Evolutionary conservation across 345 rosid species (phyloP).

Genomic region (Moricandia arvensis): DNA sequence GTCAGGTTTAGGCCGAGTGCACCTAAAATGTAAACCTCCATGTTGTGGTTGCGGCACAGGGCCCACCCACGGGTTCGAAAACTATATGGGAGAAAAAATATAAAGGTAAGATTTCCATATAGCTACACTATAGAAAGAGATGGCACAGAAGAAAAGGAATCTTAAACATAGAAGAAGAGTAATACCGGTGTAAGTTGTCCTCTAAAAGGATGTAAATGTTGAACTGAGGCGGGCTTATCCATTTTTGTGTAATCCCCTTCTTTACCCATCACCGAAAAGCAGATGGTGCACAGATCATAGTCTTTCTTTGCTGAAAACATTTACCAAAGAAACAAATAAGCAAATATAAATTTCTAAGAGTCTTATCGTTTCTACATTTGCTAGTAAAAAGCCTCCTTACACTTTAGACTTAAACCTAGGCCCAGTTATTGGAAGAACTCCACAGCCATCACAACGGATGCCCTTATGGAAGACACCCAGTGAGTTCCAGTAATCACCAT

Average conservation of each 20-base stretch:
- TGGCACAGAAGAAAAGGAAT: background rate
- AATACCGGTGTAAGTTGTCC: conserved; percentile 44
- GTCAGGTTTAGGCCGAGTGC: conserved; percentile 53
- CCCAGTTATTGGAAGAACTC: conserved; percentile 84
- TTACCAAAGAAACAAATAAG: background rate
- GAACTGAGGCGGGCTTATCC: conserved; percentile 54
- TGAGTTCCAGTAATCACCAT: conserved; percentile 31
- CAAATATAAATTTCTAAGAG: background rate
- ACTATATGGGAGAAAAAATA: background rate
- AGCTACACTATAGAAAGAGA: background rate
- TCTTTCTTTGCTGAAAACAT: conserved; percentile 56
- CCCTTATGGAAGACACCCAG: conserved; percentile 72
- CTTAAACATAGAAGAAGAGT: conserved; percentile 19
- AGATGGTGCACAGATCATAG: conserved; percentile 89
- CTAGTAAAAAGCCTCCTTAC: conserved; percentile 47
- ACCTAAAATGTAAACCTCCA: conserved; percentile 32
- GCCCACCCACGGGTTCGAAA: conserved; percentile 37
- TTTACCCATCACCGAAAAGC: conserved; percentile 70
- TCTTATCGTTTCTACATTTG: background rate
- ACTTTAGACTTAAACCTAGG: conserved; percentile 85
- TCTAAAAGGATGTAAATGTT: conserved; percentile 36
- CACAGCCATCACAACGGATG: conserved; percentile 88
- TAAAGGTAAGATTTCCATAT: conserved; percentile 15
- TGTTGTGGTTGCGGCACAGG: conserved; percentile 29
- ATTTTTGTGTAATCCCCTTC: conserved; percentile 65